Evolutionary conservation across 116 monocot genomes (phyloP), one percentile per base, ranked within the genome.

Genomic region (Dioscorea cayenensis): DNA sequence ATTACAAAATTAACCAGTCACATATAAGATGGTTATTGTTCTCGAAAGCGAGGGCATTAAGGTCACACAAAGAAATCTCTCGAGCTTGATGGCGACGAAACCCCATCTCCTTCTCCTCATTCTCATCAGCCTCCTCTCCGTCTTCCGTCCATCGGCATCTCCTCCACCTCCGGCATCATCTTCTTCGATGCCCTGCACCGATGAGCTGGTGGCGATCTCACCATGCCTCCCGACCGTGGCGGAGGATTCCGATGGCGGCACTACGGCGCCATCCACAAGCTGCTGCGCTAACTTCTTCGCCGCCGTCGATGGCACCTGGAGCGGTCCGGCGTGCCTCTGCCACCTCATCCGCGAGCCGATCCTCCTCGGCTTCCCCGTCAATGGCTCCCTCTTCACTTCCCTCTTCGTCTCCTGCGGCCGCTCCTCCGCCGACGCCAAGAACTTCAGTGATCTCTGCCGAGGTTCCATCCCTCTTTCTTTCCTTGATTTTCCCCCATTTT

Each of bases 311-410:
- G 62, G 60, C 7, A 6, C 8, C 22, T 22, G 25, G 0, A 25
- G 43, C 43, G 72, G 25, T 48, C 28, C 32, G n/a, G 51, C 73
- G 36, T 79, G 79, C 51, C 63, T 79, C 28, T 79, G 79, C 68
- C 64, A 73, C 68, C 69, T 78, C 28, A 21, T 78, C 25, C 11
- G 71, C 22, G 29, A 63, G 7, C 66, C 72, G 4, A 0, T 9
- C 48, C 51, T 78, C 61, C 67, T 78, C 58, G 78, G 78, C 9
- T 78, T 78, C 66, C 78, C 78, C n/a, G 23, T 79, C 27, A 51
- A 68, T 23, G 36, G 51, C 49, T 59, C 36, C 6, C 60, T 51
- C 16, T 12, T 79, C 73, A 23, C 19, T 63, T 49, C 61, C 14
- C 51, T 79, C 19, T 69, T 73, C 63, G 17, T 64, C 3, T 27